Conservation (phyloP, 495 filamentous ascomycete species). For the Neurospora terricola region DNA sequence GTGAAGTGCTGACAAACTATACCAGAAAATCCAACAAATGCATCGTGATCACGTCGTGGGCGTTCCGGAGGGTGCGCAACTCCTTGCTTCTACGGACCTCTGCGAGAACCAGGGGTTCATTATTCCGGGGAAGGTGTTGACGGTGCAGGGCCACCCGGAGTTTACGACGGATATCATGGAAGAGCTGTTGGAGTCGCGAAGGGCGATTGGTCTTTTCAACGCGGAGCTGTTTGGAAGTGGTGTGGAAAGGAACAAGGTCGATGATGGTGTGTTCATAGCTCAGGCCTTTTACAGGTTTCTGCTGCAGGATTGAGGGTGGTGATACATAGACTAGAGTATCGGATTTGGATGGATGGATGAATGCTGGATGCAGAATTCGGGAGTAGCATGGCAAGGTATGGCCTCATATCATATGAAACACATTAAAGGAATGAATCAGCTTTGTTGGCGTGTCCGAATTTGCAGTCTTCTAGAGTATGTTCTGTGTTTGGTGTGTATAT, state of each 20-base stretch:
- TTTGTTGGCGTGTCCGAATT: background rate
- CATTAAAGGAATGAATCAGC: background rate
- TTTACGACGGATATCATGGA: conserved; percentile 66
- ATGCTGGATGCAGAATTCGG: background rate
- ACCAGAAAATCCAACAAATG: conserved; percentile 67
- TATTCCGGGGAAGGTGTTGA: conserved; percentile 51
- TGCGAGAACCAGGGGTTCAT: conserved; percentile 82
- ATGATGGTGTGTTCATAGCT: conserved; percentile 63
- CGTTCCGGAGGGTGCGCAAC: conserved; percentile 50
- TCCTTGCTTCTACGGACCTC: conserved; percentile 53
- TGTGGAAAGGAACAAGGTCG: conserved; percentile 50
- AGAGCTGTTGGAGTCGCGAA: conserved; percentile 54
- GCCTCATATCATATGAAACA: background rate
- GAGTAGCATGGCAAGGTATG: background rate
- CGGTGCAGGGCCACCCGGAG: conserved; percentile 89
- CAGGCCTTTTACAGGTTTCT: conserved; percentile 66
- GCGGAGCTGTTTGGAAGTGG: conserved; percentile 55
- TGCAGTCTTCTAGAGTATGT: background rate
- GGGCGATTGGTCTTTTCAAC: conserved; percentile 53
- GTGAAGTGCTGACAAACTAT: background rate
- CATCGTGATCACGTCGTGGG: conserved; percentile 70
- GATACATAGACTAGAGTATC: background rate
- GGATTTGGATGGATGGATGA: background rate
- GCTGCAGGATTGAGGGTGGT: conserved; percentile 31
- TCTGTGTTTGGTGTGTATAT: background rate